phyloP scores from a whole-genome alignment of 1,284 basidiomycete genomes.

The Chiua sp. region DNA sequence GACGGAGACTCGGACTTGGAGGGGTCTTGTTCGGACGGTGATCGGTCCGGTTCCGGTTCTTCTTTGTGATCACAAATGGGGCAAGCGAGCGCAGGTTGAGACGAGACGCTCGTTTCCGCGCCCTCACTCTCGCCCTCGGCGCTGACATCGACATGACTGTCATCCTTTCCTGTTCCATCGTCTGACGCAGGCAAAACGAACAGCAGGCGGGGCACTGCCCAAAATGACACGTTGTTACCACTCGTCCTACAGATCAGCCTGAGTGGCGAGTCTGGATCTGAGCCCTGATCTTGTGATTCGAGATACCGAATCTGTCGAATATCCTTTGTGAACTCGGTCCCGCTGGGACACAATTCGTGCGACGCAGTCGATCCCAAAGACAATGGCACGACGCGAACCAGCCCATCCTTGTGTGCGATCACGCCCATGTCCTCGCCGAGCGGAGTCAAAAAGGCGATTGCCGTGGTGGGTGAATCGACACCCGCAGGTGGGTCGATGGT shows the following conservation, averaged over 20 bases:
- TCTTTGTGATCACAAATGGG: background rate
- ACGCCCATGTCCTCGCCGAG: slow-evolving; percentile 8
- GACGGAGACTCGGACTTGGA: background rate
- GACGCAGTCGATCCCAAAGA: background rate
- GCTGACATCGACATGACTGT: background rate
- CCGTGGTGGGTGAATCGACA: background rate
- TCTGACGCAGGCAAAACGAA: background rate
- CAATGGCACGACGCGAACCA: slow-evolving; percentile 4
- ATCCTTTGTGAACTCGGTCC: background rate
- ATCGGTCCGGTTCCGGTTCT: background rate
- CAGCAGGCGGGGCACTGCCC: slow-evolving; percentile 1
- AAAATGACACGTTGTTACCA: slow-evolving; percentile 7
- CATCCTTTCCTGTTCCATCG: too few relatives aligned
- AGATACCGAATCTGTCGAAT: background rate
- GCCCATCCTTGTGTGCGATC: slow-evolving; percentile 9
- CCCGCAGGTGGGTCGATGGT: background rate
- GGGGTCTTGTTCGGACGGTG: background rate
- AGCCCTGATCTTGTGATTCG: background rate
- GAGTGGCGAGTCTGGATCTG: background rate
- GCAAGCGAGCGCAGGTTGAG: background rate
- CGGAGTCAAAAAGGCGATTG: slow-evolving; percentile 8
- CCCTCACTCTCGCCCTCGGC: background rate
- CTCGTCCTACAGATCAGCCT: slow-evolving; percentile 10
- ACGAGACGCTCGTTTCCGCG: background rate
- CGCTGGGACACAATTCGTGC: slow-evolving; percentile 10